Conservation (phyloP, 129 eudicot species). For the Rutidosis leptorrhynchoides region DNA sequence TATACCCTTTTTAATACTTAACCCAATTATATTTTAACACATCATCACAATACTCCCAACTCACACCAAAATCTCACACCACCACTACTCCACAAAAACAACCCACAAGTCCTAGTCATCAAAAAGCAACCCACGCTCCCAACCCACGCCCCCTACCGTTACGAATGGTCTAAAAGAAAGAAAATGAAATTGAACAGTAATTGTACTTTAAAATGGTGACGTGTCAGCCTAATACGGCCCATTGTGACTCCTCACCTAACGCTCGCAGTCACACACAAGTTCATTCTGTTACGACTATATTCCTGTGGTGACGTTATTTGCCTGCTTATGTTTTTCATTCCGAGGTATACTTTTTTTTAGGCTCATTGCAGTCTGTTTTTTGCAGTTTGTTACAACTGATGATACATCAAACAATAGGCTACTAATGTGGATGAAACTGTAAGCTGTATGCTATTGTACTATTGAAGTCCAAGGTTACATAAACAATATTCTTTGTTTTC, state of each 20-base stretch:
- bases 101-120: no score
- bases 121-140: no score
- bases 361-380: neutral
- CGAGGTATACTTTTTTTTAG: neutral
- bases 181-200: neutral
- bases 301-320: neutral
- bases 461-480: neutral
- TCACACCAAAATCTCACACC: no score
- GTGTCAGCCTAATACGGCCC: neutral
- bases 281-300: neutral
- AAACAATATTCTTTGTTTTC: neutral
- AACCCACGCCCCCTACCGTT: neutral
- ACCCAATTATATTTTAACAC: neutral
- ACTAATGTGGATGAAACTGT: slow-evolving; percentile 59
- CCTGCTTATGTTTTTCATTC: neutral
- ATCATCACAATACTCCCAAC: no score
- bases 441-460: neutral
- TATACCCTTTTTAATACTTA: no score
- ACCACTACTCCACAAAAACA: no score
- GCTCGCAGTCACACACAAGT: neutral
- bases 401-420: slow-evolving; percentile 46
- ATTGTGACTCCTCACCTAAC: neutral
- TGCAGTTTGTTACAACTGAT: slow-evolving; percentile 50
- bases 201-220: neutral
- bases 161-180: neutral